Evolutionary conservation across 1,284 basidiomycete genomes (phyloP).

Genomic region (Apiotrichum brassicae): DNA sequence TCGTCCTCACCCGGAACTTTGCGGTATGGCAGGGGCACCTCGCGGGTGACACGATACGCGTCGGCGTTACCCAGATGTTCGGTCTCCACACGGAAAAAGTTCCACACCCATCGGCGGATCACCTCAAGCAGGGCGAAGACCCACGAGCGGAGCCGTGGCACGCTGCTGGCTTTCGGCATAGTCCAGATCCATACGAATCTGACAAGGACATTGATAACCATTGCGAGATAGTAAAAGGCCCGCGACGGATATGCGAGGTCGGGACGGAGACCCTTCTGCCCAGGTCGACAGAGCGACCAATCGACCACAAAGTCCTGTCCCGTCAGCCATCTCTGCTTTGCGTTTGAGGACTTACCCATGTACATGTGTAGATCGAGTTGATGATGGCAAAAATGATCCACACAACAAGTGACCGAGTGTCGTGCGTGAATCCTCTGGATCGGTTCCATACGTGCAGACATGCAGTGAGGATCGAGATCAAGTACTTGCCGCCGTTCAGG

Average conservation of each 20-base stretch:
- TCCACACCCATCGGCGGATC: constrained; percentile 80
- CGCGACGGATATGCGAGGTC: constrained; percentile 64
- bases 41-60: constrained; percentile 22
- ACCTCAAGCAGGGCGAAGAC: constrained; percentile 69
- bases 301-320: constrained; percentile 52
- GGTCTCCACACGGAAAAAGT: constrained; percentile 56
- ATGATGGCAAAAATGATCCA: constrained; percentile 60
- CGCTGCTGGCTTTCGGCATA: constrained; percentile 55
- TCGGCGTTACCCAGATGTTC: constrained; percentile 45
- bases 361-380: constrained; percentile 63
- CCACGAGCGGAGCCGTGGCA: constrained; percentile 59
- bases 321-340: background rate
- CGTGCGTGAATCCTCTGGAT: constrained; percentile 48
- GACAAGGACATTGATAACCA: constrained; percentile 60
- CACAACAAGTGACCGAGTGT: constrained; percentile 54
- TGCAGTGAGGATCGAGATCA: constrained; percentile 59
- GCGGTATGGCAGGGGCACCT: constrained; percentile 37
- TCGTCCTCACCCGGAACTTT: background rate
- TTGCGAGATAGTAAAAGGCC: constrained; percentile 50
- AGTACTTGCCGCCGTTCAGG: constrained; percentile 80
- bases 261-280: constrained; percentile 62
- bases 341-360: constrained; percentile 73
- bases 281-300: constrained; percentile 59
- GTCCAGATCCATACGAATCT: constrained; percentile 80
- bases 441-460: constrained; percentile 70